Evolutionary conservation across 225 moss, liverwort and hornwort species (phyloP).

Genomic region (Physcomitrium patens): DNA sequence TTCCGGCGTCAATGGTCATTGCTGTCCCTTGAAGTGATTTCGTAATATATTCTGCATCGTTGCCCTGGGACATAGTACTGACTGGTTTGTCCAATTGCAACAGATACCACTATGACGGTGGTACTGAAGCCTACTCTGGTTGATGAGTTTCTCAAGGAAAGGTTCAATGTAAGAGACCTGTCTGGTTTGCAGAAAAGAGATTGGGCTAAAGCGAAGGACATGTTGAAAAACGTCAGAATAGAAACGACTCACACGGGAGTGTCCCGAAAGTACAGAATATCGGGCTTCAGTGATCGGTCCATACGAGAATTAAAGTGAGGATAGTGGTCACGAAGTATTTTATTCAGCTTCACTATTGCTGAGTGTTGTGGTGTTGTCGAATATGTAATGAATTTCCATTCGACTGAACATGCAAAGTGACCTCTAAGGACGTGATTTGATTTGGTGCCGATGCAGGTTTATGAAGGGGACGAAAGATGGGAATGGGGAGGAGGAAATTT

Average conservation of each 20-base stretch:
- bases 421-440: too few species aligned
- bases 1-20: neutral
- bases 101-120: constrained; percentile 84
- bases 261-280: constrained; percentile 64
- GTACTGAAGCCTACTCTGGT: constrained; percentile 75
- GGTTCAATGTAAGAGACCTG: constrained; percentile 54
- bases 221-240: constrained; percentile 68
- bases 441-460: constrained; percentile 32
- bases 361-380: too few species aligned
- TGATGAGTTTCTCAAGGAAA: constrained; percentile 55
- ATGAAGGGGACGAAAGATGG: constrained; percentile 38
- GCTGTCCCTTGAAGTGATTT: too few species aligned
- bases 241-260: constrained; percentile 70
- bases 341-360: neutral
- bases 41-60: neutral
- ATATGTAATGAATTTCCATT: too few species aligned
- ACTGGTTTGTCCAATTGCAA: neutral
- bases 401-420: too few species aligned
- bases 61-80: neutral
- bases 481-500: constrained; percentile 51
- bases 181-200: constrained; percentile 43
- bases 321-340: neutral
- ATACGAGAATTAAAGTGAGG: constrained; percentile 60
- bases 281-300: constrained; percentile 63
- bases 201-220: constrained; percentile 60